These are phyloP conservation scores for Clitoria ternatea DNA, from an alignment of 306 rosid species.

Conservation along the genomic window DNA sequence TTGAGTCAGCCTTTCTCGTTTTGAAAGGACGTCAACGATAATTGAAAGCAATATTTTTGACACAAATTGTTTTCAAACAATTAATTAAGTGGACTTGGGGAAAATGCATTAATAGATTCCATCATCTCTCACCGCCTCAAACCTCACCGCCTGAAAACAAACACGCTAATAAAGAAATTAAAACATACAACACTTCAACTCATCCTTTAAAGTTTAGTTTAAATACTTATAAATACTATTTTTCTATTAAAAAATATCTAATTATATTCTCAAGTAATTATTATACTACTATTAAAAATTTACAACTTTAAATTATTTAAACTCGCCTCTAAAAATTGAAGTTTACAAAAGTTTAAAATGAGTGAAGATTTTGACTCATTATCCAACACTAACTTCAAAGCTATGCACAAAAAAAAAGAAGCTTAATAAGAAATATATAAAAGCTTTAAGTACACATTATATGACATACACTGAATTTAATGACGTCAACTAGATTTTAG, in stretches of 20 bases:
- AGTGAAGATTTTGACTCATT: background rate
- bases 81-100: background rate
- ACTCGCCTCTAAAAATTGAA: too few species aligned
- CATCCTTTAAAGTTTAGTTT: too few species aligned
- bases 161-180: background rate
- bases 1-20: too few species aligned
- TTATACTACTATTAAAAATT: too few species aligned
- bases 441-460: constrained; percentile 7
- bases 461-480: constrained; percentile 5
- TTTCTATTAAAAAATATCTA: too few species aligned
- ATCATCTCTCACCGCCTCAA: background rate
- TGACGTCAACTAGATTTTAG: background rate
- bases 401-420: constrained; percentile 17
- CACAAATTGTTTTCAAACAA: background rate
- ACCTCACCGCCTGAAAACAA: background rate
- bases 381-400: constrained; percentile 11
- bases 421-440: background rate
- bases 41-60: background rate
- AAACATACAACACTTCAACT: too few species aligned
- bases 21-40: background rate
- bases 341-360: too few species aligned
- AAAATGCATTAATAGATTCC: background rate
- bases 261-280: too few species aligned
- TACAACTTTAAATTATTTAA: too few species aligned
- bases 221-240: too few species aligned